These are phyloP conservation scores for Ampelocalamus luodianensis DNA, from an alignment of 176 grass and related monocot genomes.

Conservation along the genomic window DNA sequence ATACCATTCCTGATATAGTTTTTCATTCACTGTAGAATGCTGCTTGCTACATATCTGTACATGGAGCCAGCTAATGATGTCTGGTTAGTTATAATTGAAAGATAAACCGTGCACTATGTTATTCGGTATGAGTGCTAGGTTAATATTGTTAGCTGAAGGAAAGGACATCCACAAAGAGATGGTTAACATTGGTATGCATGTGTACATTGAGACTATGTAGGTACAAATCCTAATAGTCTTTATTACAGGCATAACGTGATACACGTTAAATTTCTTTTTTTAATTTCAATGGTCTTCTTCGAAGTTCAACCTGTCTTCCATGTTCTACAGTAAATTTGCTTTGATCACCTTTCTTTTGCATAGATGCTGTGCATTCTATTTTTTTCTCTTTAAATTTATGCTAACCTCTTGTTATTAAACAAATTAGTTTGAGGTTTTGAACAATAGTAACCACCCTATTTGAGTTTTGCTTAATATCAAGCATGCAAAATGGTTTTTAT, in stretches of 20 bases:
- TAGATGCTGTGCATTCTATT: background rate
- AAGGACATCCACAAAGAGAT: background rate
- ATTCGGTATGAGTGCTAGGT: background rate
- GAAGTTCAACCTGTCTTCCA: background rate
- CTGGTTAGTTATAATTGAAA: constrained; percentile 19
- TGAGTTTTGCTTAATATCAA: background rate
- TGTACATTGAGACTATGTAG: background rate
- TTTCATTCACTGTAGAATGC: background rate
- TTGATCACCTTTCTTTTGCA: background rate
- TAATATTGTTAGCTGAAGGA: constrained; percentile 11
- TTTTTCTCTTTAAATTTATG: background rate
- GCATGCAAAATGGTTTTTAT: background rate
- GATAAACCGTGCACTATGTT: background rate
- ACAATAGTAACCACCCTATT: background rate
- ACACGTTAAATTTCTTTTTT: background rate
- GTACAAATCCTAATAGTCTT: background rate
- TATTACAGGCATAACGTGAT: background rate
- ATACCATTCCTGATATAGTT: background rate
- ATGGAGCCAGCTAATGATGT: background rate
- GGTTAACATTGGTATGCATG: constrained; percentile 11
- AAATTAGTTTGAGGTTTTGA: background rate
- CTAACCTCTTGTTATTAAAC: background rate
- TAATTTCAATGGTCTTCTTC: background rate
- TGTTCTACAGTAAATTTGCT: background rate
- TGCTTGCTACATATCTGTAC: background rate